Evolutionary conservation across 208 protist species (phyloP), one percentile per base, ranked within the genome.

Genomic region (Acanthamoeba lugdunensis): DNA sequence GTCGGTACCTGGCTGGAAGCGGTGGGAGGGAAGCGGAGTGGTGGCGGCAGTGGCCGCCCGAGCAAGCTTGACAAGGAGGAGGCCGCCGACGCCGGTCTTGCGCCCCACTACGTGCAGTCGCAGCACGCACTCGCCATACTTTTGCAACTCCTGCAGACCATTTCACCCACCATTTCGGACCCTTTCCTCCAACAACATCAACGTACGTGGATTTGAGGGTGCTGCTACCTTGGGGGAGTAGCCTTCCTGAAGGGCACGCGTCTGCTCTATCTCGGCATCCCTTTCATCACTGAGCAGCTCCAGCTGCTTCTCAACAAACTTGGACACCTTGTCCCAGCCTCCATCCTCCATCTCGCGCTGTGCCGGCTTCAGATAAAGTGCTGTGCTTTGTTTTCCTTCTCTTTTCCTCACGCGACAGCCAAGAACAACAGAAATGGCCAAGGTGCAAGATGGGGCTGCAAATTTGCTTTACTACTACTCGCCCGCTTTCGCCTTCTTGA

Each of bases 321-420:
- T 37, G 23, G 85, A 41, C 85, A 91, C 79, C 45, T 56, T 87
- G 50, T 30, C 25, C 79, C 79, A 91, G 63, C 84, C 63, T 65
- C 90, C 58, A 2, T 1, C 48, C 94, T 95, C 94, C 82, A 77
- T 95, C 93, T 93, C 65, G 21, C 8, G n/a, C 93, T 33, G 4
- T 25, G 6, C 0, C 7, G n/a, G 18, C 0, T 23, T 58, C 9
- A 23, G 18, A 23, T 23, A 23, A 58, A 56, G 16, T 0, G 7
- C 14, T 56, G 52, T 13, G 93, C 9, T 1, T 56, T 21, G 2
- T 28, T 93, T 69, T 56, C 33, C 30, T n/a, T 93, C 14, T n/a
- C 88, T 81, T 94, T 94, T 94, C 93, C 37, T 94, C 45, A 69
- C 28, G 0, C 30, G 41, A 1, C 41, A 4, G 7, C n/a, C n/a